A percentile compares a stretch with the other conserved stretches of the same genome.
Evolutionary conservation across 305 asterid species (phyloP).

Genomic region (Fraxinus floribunda): DNA sequence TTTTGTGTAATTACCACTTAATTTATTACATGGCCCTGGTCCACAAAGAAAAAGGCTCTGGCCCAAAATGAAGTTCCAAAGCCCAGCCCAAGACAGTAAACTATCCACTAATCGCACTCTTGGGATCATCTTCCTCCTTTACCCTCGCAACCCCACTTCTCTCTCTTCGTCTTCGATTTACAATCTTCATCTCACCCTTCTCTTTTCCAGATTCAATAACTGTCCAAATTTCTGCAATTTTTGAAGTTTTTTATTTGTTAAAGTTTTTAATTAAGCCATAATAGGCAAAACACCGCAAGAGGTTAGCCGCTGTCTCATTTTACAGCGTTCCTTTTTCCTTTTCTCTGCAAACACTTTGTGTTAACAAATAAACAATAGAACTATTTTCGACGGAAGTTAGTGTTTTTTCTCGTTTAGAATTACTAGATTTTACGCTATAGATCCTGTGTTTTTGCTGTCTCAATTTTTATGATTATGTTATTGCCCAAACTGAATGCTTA

Average conservation of each 20-base stretch:
- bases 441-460: not conserved
- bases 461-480: not conserved
- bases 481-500: not conserved
- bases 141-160: conserved; percentile 13
- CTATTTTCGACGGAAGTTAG: not conserved
- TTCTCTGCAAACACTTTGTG: not conserved
- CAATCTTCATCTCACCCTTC: conserved; percentile 14
- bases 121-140: not conserved
- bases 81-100: conserved; percentile 16
- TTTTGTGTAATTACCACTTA: no score
- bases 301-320: not conserved
- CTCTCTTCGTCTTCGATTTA: conserved; percentile 20
- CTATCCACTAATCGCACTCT: not conserved
- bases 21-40: no score
- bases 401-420: conserved; percentile 3
- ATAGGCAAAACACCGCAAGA: not conserved
- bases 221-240: conserved; percentile 9
- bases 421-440: not conserved
- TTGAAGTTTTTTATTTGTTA: not conserved
- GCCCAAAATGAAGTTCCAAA: not conserved
- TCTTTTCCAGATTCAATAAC: conserved; percentile 10
- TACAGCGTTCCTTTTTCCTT: not conserved
- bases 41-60: not conserved
- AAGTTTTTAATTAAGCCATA: not conserved
- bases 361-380: no score